Evolutionary conservation across 179 eudicot genomes (phyloP), one percentile per base, ranked within the genome.

Genomic region (Heliamphora pulchella): DNA sequence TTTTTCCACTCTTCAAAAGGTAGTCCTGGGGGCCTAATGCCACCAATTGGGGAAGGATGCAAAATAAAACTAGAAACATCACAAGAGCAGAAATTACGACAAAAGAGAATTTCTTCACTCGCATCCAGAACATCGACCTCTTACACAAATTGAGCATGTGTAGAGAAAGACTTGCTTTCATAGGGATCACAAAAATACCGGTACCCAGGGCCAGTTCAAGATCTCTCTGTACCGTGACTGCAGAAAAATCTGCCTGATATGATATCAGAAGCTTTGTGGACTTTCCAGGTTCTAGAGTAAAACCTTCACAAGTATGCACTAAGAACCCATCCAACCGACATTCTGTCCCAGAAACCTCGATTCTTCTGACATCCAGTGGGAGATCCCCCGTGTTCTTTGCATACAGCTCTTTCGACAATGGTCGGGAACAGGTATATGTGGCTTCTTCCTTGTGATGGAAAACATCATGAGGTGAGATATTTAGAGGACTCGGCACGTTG

Each of bases 331-430:
- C 93, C 80, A 88, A 79, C 15, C 87, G 88, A 79, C 98, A 94
- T 72, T 86, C 87, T 20, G 86, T 63, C 46, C 97, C 98, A 51
- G 97, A 94, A 68, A 94, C 89, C 81, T 84, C 83, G 70, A 94
- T 87, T 77, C 78, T 86, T 65, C 78, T 80, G 62, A 94, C 92
- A 57, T 82, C 80, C 70, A 93, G 79, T 39, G 89, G 91, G 80
- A 93, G 81, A 82, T 93, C 97, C 71, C 98, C 98, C 8, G 84
- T 80, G 83, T 94, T 91, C 77, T 88, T 84, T 72, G 90, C 97
- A 75, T 77, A 75, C 58, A 94, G 80, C 82, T 86, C 91, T 84
- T 93, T 93, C 18, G 66, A 77, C 76, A 87, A 81, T 47, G 97
- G 89, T 55, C 70, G 82, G 5, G 79, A 83, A 84, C 92, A 92